Base-by-base conservation (phyloP, 768 basidiomycete species). In the Nidularia pulvinata region DNA sequence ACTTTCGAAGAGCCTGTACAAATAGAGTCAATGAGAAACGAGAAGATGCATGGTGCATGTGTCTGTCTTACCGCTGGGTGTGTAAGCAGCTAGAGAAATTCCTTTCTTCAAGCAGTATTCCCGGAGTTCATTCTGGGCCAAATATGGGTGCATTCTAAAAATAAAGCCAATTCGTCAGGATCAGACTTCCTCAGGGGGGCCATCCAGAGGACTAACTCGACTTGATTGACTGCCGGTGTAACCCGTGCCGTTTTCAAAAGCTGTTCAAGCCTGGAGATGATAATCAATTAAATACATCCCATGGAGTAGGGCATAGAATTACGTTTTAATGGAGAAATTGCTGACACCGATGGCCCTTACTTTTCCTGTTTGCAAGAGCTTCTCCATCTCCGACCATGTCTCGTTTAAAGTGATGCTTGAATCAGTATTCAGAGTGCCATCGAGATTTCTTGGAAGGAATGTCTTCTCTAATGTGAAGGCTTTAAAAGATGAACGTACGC, bases 301-400 rank as follows among this genome's bases (percentile, higher is more conserved):
- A 45, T 30, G 25, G 33, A 14, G 25, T 25, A 7, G 32, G 7
- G 13, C 30, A 11, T n/a, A 16, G 7, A 60, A 70, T 19, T 50
- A 78, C 75, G 69, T 79, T 56, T 80, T 77, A 56, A 80, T 65
- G 1, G 75, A 76, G 57, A 81, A 81, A 61, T 82, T 82, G 63
- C 76, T 77, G 42, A 82, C 77, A 0, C 80, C 79, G 51, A 81
- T 78, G 1, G 76, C 74, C 49, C 63, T 72, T 6, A 67, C 76
- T 53, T 70, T 73, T 1, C 75, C 75, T 16, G 64, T 67, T 30
- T 64, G 64, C 22, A 73, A 65, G 10, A 80, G 49, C 42, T 73
- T 69, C 61, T 81, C 79, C 57, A 81, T 67, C 30, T 71, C 66
- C 1, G 69, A 68, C 75, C 77, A 79, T 0, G 70, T 68, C 35